These are phyloP conservation scores for Mycosphaerelloides madeirae DNA, from an alignment of 2,329 filamentous ascomycete genomes.

Conservation along the genomic window DNA sequence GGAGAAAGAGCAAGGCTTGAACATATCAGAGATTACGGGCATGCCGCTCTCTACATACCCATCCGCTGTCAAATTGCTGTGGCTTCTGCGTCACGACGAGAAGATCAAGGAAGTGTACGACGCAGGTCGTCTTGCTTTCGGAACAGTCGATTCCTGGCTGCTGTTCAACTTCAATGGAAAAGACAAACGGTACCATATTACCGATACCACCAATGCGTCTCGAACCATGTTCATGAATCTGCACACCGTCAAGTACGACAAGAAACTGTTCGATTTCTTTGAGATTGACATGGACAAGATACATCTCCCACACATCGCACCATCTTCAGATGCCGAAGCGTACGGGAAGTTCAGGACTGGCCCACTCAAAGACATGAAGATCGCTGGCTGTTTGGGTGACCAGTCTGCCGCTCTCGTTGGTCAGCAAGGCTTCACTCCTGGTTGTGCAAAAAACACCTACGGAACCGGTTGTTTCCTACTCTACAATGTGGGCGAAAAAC, in stretches of 20 bases:
- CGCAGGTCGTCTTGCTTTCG: slow-evolving; percentile 74
- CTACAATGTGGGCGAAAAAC: slow-evolving; percentile 80
- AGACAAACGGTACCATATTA: slow-evolving; percentile 64
- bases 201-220: slow-evolving; percentile 82
- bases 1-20: slow-evolving; percentile 63
- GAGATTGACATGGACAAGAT: slow-evolving; percentile 67
- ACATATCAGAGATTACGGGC: slow-evolving; percentile 59
- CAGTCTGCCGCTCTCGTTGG: slow-evolving; percentile 83
- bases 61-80: slow-evolving; percentile 80
- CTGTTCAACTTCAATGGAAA: slow-evolving; percentile 79
- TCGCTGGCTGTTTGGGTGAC: slow-evolving; percentile 81
- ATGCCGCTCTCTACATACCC: slow-evolving; percentile 85
- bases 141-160: slow-evolving; percentile 84
- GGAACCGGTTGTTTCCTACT: slow-evolving; percentile 86
- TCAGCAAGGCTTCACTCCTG: slow-evolving; percentile 64
- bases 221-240: slow-evolving; percentile 95
- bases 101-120: slow-evolving; percentile 71
- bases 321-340: slow-evolving; percentile 67
- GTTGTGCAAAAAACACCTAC: slow-evolving; percentile 85
- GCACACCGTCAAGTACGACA: slow-evolving; percentile 73
- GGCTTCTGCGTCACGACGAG: slow-evolving; percentile 70
- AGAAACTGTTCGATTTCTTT: slow-evolving; percentile 75
- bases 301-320: slow-evolving; percentile 72
- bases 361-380: slow-evolving; percentile 62
- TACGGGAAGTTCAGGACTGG: slow-evolving; percentile 67